A percentile compares a stretch with the other conserved stretches of the same genome.
Conservation (phyloP, 352 stramenopile genomes). For the Phytophthora palmivora region DNA sequence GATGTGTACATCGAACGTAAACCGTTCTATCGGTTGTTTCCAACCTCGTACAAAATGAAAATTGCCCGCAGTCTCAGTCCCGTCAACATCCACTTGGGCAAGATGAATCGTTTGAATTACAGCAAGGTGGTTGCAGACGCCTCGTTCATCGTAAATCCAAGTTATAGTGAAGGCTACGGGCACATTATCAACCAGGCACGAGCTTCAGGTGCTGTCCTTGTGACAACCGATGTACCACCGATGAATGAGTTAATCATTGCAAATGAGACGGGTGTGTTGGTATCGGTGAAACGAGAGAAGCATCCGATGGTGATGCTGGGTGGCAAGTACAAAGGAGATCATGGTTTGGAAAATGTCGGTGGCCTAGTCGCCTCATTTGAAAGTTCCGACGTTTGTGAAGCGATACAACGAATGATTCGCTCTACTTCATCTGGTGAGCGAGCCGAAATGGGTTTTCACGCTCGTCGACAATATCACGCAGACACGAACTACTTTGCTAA, state of each 20-base stretch:
- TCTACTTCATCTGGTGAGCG: slow-evolving; percentile 39
- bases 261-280: slow-evolving; percentile 32
- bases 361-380: slow-evolving; percentile 38
- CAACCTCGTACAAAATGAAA: slow-evolving; percentile 33
- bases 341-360: slow-evolving; percentile 27
- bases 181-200: slow-evolving; percentile 78
- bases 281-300: slow-evolving; percentile 15
- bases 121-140: slow-evolving; percentile 54
- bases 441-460: slow-evolving; percentile 37
- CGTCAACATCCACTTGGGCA: slow-evolving; percentile 37
- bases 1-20: slow-evolving; percentile 44
- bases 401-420: slow-evolving; percentile 30
- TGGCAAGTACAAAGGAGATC: slow-evolving; percentile 33
- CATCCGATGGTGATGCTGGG: slow-evolving; percentile 41
- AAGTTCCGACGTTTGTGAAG: slow-evolving; percentile 32
- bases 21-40: slow-evolving; percentile 33
- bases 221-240: slow-evolving; percentile 60
- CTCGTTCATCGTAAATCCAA: slow-evolving; percentile 66
- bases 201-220: slow-evolving; percentile 52
- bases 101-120: slow-evolving; percentile 37
- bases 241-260: slow-evolving; percentile 69
- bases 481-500: slow-evolving; percentile 61
- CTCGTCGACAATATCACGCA: slow-evolving; percentile 51
- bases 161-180: slow-evolving; percentile 70
- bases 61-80: slow-evolving; percentile 32